Conservation (phyloP, 768 basidiomycete genomes). For the Lactifluus subvellereus region DNA sequence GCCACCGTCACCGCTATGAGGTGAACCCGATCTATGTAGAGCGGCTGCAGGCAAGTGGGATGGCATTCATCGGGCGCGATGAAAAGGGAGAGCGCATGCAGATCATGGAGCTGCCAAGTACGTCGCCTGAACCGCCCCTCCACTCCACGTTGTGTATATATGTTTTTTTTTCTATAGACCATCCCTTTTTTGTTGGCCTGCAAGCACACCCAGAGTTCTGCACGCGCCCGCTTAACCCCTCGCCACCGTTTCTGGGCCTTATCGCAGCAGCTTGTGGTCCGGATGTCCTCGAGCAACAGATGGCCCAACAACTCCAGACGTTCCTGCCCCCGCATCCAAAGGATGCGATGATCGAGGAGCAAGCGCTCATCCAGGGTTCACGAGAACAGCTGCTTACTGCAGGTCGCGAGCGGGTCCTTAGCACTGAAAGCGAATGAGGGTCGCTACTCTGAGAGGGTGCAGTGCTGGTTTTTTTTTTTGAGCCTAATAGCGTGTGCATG, state of each 20-base stretch:
- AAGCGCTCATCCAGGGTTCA: constrained; percentile 39
- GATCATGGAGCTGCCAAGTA: constrained; percentile 79
- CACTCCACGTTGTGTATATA: background rate
- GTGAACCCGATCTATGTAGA: constrained; percentile 88
- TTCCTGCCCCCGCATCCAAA: constrained; percentile 76
- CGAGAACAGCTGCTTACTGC: constrained; percentile 22
- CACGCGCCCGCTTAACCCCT: constrained; percentile 95
- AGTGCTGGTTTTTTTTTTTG: background rate
- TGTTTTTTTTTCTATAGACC: constrained; percentile 45
- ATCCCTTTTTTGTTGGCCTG: constrained; percentile 89
- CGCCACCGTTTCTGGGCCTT: constrained; percentile 94
- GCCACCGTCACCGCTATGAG: constrained; percentile 94
- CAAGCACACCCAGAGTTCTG: constrained; percentile 99
- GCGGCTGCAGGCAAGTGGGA: constrained; percentile 60
- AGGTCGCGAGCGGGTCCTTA: constrained; percentile 20
- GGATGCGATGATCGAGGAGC: constrained; percentile 68
- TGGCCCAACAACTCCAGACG: constrained; percentile 52
- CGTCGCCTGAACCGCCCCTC: constrained; percentile 28
- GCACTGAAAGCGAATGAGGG: constrained; percentile 7
- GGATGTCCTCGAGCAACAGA: constrained; percentile 60
- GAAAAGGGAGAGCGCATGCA: constrained; percentile 98
- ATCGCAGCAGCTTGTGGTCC: constrained; percentile 68
- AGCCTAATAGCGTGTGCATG: background rate
- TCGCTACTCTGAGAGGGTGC: background rate
- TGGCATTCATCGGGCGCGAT: constrained; percentile 82